Evolutionary conservation across 2,329 filamentous ascomycete species (phyloP).

Genomic region (Aureobasidium sp.): DNA sequence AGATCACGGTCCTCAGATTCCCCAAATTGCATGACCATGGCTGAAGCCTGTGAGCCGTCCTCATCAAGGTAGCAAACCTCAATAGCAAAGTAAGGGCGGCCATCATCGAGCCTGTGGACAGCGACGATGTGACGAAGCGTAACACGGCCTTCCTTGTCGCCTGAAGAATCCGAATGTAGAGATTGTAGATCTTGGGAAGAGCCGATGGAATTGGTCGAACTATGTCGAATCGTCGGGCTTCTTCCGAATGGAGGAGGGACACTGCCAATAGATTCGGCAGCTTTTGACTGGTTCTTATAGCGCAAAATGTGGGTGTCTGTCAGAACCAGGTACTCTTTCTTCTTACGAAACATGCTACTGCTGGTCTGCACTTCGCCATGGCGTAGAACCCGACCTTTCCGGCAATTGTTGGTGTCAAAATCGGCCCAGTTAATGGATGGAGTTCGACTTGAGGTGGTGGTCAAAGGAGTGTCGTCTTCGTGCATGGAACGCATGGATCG

Average conservation of each 20-base stretch:
- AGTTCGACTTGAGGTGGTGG: conserved; percentile 44
- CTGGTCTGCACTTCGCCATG: conserved; percentile 66
- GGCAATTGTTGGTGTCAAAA: conserved; percentile 20
- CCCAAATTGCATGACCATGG: conserved; percentile 57
- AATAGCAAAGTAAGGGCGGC: conserved; percentile 57
- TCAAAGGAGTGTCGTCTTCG: conserved; percentile 46
- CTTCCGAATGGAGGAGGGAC: conserved; percentile 33
- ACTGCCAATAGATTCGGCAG: conserved; percentile 54
- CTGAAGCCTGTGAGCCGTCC: conserved; percentile 52
- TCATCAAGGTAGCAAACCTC: conserved; percentile 65
- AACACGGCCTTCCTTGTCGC: conserved; percentile 51
- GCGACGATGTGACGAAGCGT: conserved; percentile 61
- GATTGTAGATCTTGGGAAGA: conserved; percentile 58
- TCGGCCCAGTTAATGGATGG: conserved; percentile 42
- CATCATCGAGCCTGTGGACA: conserved; percentile 60
- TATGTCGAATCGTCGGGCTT: conserved; percentile 46
- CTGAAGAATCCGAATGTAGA: conserved; percentile 40
- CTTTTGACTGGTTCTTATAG: conserved; percentile 61
- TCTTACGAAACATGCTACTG: conserved; percentile 63
- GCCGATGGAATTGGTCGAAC: conserved; percentile 50
- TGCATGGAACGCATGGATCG: conserved; percentile 46
- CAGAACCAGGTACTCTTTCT: conserved; percentile 64
- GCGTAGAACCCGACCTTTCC: conserved; percentile 47
- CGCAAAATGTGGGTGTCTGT: conserved; percentile 62
- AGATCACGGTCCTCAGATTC: conserved; percentile 58